phyloP scores from a whole-genome alignment of 139 green algal genomes.

The Pseudopediastrum boryanum region DNA sequence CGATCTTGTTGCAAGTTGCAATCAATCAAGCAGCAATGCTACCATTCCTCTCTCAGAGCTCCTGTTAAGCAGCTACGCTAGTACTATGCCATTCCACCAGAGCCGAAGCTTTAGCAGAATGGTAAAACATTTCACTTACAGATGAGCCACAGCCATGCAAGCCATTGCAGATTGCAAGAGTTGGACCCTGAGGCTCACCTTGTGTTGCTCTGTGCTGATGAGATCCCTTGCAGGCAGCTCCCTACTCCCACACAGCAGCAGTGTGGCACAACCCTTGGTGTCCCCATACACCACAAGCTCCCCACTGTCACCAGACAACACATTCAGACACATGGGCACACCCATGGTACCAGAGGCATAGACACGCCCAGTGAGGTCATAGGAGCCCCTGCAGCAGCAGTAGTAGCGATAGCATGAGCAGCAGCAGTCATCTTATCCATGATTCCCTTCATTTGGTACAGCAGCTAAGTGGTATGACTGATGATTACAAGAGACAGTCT shows the following conservation, averaged over 20 bases:
- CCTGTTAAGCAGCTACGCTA: no score
- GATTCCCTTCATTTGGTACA: neutral
- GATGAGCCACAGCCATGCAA: no score
- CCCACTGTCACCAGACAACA: constrained; percentile 43
- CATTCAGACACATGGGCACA: constrained; percentile 64
- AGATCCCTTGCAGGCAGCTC: constrained; percentile 65
- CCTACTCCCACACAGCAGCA: constrained; percentile 66
- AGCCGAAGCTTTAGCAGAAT: no score
- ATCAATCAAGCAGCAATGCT: no score
- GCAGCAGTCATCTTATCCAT: neutral
- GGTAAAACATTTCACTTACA: no score
- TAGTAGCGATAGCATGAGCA: no score
- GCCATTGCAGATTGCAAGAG: no score
- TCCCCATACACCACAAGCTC: constrained; percentile 76
- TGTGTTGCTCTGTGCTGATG: constrained; percentile 67
- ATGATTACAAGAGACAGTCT: neutral
- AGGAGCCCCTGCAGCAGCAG: constrained; percentile 54
- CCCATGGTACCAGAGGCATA: constrained; percentile 68
- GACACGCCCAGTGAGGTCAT: constrained; percentile 68
- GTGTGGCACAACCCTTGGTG: constrained; percentile 53
- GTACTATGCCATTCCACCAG: no score
- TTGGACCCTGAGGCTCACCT: constrained; percentile 14
- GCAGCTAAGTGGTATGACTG: neutral
- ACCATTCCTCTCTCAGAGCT: no score
- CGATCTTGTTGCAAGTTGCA: no score